Evolutionary conservation across 768 basidiomycete species (phyloP), one percentile per base, ranked within the genome.

Genomic region (Boletus vermiculosoides): DNA sequence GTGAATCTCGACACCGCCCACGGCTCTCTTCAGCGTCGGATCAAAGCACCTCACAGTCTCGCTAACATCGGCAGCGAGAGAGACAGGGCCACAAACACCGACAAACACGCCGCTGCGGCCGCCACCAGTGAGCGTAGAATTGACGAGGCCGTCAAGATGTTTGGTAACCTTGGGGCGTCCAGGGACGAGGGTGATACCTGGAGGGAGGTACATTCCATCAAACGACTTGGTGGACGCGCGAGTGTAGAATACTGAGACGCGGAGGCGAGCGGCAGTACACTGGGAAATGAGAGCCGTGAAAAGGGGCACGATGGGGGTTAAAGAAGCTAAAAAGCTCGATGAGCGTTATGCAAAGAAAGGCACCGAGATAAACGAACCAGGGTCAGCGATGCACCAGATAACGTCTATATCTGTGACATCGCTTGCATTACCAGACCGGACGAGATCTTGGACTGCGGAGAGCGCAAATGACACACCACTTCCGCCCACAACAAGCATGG

Each of bases 391-490:
- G 9, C 78, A 73, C 91, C 91, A 93, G 10, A 91, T 74, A 15
- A 93, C 71, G 49, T 87, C 81, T 54, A 92, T 80, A 2, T 78
- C 69, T 42, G 83, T 82, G 39, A 84, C 76, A 45, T 83, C 76
- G 55, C 82, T 82, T n/a, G 76, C 70, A 10, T 83, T 78, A 18
- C 71, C 71, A 2, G 76, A 59, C 18, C 56, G 63, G 25, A 92
- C 77, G 33, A 93, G 73, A 49, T 91, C 89, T 56, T 87, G 80
- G 8, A 88, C 78, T 1, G 81, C 69, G 6, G 83, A 76, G 12
- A 92, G 76, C 0, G 81, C 81, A 60, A 86, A 90, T 0, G 88
- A 83, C 58, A 93, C 85, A 0, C 92, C 92, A 51, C 85, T 87
- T 9, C 91, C 91, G 12, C 88, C 92, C 18, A 80, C 84, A 9